A percentile compares a stretch with the other conserved stretches of the same genome.
phyloP scores from a whole-genome alignment of 371 early-diverging fungal genomes.

The Mucor velutinosus region DNA sequence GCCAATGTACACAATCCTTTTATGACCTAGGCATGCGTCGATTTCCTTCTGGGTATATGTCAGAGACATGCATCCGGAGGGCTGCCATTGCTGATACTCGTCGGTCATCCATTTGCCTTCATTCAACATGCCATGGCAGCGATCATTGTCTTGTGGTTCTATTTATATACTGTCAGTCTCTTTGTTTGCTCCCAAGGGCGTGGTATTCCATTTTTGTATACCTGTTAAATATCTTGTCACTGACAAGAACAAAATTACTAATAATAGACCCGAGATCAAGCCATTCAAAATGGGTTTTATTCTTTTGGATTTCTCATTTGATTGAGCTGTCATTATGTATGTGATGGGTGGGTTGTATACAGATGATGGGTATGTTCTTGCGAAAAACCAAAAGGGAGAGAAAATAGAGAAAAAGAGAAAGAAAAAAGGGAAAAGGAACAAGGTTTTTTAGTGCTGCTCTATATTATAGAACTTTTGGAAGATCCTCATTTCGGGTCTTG shows the following conservation, averaged over 20 bases:
- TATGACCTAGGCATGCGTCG: slow-evolving; percentile 44
- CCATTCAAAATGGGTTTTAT: not conserved
- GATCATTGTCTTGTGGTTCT: slow-evolving; percentile 37
- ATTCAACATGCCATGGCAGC: slow-evolving; percentile 49
- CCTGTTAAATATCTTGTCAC: slow-evolving; percentile 3
- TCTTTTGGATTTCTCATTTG: not conserved
- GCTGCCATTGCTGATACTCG: slow-evolving; percentile 52
- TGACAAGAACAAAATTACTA: not conserved
- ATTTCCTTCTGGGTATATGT: slow-evolving; percentile 47
- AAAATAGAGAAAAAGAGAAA: not conserved
- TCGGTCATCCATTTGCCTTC: slow-evolving; percentile 52
- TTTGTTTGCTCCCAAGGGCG: not conserved
- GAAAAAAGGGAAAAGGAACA: not conserved
- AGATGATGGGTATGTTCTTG: not conserved
- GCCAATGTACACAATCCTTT: slow-evolving; percentile 55
- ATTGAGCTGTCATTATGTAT: not conserved
- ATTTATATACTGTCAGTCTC: not conserved
- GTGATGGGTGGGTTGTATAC: not conserved
- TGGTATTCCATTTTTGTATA: not conserved
- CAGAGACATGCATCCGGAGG: slow-evolving; percentile 62
- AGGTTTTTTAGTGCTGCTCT: not conserved
- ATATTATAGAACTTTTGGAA: slow-evolving; percentile 3
- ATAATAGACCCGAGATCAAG: not conserved
- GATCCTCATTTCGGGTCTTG: not conserved
- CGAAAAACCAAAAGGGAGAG: not conserved